phyloP scores from a whole-genome alignment of 2,329 filamentous ascomycete species.

The Colletotrichum aenigma region DNA sequence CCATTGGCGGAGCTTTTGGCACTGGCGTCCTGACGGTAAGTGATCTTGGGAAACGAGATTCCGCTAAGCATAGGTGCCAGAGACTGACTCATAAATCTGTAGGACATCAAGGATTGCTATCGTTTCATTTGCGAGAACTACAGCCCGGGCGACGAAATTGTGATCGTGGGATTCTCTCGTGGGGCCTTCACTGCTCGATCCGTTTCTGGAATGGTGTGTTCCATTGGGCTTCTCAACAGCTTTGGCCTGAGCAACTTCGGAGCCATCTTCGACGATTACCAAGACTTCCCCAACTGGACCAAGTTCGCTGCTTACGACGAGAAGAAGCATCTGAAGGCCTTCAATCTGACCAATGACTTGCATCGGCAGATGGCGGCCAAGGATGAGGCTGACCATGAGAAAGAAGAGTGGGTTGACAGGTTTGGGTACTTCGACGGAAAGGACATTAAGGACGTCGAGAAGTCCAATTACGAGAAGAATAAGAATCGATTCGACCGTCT shows the following conservation, averaged over 20 bases:
- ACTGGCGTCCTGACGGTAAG: conserved; percentile 24
- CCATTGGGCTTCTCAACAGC: conserved; percentile 17
- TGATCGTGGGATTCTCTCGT: conserved; percentile 39
- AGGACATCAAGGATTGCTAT: conserved; percentile 38
- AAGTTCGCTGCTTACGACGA: not conserved
- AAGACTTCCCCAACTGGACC: conserved; percentile 11
- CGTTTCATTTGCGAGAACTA: conserved; percentile 41
- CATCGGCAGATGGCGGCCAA: not conserved
- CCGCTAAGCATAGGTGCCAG: not conserved
- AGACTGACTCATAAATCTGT: not conserved
- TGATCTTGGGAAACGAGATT: not conserved
- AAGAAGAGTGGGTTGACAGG: not conserved
- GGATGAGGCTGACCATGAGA: not conserved
- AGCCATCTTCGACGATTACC: conserved; percentile 19
- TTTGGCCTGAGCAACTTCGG: conserved; percentile 5
- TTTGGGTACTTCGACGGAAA: not conserved
- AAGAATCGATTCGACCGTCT: not conserved
- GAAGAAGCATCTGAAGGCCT: not conserved
- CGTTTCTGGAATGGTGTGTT: conserved; percentile 28
- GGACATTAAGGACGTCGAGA: not conserved
- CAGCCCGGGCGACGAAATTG: conserved; percentile 34
- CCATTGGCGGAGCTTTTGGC: conserved; percentile 27
- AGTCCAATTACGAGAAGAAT: not conserved
- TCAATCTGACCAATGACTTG: not conserved
- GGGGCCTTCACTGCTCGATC: conserved; percentile 40